Percentiles rank a stretch among this genome's conserved stretches.
Evolutionary conservation across 805 yeast genomes (phyloP).

Genomic region (Yueomyces sp.): DNA sequence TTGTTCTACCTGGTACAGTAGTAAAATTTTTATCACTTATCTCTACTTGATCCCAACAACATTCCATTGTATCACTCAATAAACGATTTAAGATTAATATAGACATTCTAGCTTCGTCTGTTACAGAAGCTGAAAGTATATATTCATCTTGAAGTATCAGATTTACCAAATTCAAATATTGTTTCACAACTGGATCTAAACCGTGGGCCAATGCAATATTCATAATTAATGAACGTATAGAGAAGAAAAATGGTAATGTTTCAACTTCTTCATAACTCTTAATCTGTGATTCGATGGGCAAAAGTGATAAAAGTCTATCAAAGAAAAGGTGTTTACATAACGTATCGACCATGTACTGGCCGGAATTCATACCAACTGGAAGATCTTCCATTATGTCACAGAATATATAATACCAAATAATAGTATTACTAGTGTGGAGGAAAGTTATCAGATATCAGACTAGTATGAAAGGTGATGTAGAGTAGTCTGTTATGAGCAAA

Average conservation of each 20-base stretch:
- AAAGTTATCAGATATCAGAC: too few relatives aligned
- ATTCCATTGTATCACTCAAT: conserved; percentile 28
- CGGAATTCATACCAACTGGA: background rate
- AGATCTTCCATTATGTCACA: background rate
- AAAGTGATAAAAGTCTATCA: conserved; percentile 14
- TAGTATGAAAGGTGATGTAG: too few relatives aligned
- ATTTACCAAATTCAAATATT: conserved; percentile 9
- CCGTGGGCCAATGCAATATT: conserved; percentile 14
- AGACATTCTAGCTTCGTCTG: conserved; percentile 12
- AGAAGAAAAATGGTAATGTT: conserved; percentile 8
- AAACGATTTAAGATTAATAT: conserved; percentile 26
- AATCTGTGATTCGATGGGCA: conserved; percentile 14
- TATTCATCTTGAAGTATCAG: conserved; percentile 8
- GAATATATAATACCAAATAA: too few relatives aligned
- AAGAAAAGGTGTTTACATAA: conserved; percentile 11
- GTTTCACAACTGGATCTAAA: conserved; percentile 7
- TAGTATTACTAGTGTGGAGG: too few relatives aligned
- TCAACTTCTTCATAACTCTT: conserved; percentile 14
- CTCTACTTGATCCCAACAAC: conserved; percentile 25
- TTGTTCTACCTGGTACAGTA: background rate
- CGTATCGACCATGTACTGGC: conserved; percentile 4
- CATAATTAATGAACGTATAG: conserved; percentile 15
- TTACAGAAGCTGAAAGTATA: conserved; percentile 5
- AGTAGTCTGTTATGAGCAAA: too few relatives aligned
- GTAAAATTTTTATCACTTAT: background rate